Evolutionary conservation across 1,284 basidiomycete species (phyloP).

Genomic region (Caloboletus firmus): DNA sequence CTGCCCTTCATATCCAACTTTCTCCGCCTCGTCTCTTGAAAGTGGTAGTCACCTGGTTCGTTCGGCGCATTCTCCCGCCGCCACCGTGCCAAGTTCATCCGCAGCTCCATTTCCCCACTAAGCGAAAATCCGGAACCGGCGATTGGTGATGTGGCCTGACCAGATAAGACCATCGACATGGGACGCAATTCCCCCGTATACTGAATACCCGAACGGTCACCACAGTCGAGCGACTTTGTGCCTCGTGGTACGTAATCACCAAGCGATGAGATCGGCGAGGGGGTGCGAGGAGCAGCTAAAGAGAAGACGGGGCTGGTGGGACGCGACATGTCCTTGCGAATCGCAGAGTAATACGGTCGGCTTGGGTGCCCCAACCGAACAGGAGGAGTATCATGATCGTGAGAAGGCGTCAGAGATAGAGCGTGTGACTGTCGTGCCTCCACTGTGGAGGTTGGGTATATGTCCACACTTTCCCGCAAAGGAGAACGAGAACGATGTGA

Average conservation of each 20-base stretch:
- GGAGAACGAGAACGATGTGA: slow-evolving; percentile 39
- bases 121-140: slow-evolving; percentile 48
- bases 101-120: slow-evolving; percentile 58
- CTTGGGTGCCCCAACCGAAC: slow-evolving; percentile 52
- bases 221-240: slow-evolving; percentile 36
- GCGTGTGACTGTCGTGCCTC: slow-evolving; percentile 23
- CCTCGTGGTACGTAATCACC: slow-evolving; percentile 29
- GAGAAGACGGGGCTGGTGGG: slow-evolving; percentile 37
- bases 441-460: slow-evolving; percentile 15
- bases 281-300: slow-evolving; percentile 23
- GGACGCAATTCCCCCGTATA: slow-evolving; percentile 29
- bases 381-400: slow-evolving; percentile 27
- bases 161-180: slow-evolving; percentile 35
- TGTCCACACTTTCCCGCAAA: slow-evolving; percentile 23
- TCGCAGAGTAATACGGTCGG: slow-evolving; percentile 63
- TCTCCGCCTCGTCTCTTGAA: slow-evolving; percentile 27
- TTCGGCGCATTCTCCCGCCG: slow-evolving; percentile 34
- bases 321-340: slow-evolving; percentile 55
- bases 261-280: slow-evolving; percentile 28
- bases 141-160: slow-evolving; percentile 20
- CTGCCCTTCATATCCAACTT: slow-evolving; percentile 33
- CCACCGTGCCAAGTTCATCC: slow-evolving; percentile 52
- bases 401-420: slow-evolving; percentile 20
- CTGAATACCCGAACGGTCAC: slow-evolving; percentile 24
- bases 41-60: slow-evolving; percentile 31